Base-by-base conservation (phyloP, 305 asterid species). In the Solanum chacoense region DNA sequence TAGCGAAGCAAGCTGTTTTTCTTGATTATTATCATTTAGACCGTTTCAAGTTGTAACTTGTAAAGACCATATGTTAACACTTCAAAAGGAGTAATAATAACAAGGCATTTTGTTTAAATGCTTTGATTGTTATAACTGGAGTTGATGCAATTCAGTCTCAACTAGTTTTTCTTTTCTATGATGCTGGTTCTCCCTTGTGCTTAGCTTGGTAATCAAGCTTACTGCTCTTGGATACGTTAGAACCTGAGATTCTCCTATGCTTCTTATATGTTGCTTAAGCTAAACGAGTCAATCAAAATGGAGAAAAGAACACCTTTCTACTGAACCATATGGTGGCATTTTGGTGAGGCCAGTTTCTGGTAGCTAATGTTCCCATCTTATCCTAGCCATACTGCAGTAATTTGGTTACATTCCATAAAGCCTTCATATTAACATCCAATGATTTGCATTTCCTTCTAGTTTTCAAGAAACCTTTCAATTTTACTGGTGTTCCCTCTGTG, bases 401-500 rank as follows among this genome's bases (percentile, higher is more conserved):
- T 20, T 42, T 83, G 14, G 42, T 40, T 81, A 26, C 31, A 31
- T 55, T 83, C 8, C 36, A 31, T 79, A 14, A 40, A 40, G 85
- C 36, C 24, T 50, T 50, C 22, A 28, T 42, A 83, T 31, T 20
- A 32, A 84, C 45, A 9, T 42, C 11, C 34, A 13, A 18, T 81
- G 71, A 18, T 81, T 80, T 45, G 72, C 72, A 45, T 38, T 78
- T 12, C n/a, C 3, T 10, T 38, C 34, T 37, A 42, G 26, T 81
- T n/a, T 4, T 42, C 8, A 42, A 42, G 24, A 74, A 1, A 18
- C 86, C 3, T 55, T 84, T 32, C 42, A 84, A 7, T 84, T 55
- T 84, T 59, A 38, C 32, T 55, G 74, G 32, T 84, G n/a, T 55
- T 55, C 4, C 42, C 87, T 81, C 86, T 31, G 92, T 92, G 87